Percentiles rank a stretch among this genome's conserved stretches.
Evolutionary conservation across 371 early-diverging fungal species (phyloP).

Genomic region (Smittium culicis): DNA sequence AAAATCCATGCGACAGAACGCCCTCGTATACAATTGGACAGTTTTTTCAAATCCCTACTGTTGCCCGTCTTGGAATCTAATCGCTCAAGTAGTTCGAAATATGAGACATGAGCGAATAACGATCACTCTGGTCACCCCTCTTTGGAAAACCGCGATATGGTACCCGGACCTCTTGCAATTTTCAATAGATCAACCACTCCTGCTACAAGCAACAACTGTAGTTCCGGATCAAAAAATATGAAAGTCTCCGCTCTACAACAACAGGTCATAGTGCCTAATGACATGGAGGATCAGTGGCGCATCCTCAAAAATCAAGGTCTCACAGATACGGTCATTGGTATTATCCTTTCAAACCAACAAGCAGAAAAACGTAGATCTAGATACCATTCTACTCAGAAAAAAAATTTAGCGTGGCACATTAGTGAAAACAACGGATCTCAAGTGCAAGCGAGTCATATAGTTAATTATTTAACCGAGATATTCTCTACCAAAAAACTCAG

Average conservation of each 20-base stretch:
- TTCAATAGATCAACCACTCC: background rate
- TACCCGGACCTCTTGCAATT: background rate
- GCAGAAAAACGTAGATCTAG: background rate
- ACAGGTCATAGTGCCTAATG: background rate
- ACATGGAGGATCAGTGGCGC: background rate
- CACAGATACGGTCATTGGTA: background rate
- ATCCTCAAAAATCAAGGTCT: slow-evolving; percentile 1
- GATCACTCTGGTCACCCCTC: background rate
- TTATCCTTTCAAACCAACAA: background rate
- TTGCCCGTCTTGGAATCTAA: background rate
- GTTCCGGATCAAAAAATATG: slow-evolving; percentile 1
- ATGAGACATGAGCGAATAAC: background rate
- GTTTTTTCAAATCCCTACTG: background rate
- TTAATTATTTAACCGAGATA: background rate
- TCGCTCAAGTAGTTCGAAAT: background rate
- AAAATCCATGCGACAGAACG: background rate
- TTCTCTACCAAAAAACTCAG: background rate
- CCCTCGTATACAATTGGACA: background rate
- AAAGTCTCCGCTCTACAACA: slow-evolving; percentile 1
- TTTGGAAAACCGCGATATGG: background rate
- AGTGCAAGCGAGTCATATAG: background rate
- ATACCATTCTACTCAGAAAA: background rate
- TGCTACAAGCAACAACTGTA: background rate
- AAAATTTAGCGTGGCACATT: background rate
- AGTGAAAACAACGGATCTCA: background rate